Base-by-base conservation (phyloP, 345 rosid species). In the Atalantia buxifolia region DNA sequence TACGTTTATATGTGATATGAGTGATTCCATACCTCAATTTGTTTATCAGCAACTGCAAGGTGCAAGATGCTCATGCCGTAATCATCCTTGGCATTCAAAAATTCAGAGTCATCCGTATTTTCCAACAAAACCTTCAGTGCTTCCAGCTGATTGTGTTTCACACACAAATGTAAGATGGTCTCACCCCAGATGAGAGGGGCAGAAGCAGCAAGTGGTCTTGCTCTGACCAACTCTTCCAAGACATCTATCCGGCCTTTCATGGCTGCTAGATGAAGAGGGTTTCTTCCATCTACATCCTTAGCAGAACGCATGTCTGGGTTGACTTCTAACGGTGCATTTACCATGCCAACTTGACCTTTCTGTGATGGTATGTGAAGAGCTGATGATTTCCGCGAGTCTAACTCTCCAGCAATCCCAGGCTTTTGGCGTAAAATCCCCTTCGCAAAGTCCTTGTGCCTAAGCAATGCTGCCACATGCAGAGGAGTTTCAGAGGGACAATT, bases 11-110 rank as follows among this genome's bases (percentile, higher is more conserved):
- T 56, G 12, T n/a, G 38, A 7, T 59, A 27, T 59, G 30, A 59
- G 25, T 59, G 9, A 59, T 5, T n/a, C 28, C 19, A 28, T 71
- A 85, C 87, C 85, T 85, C 83, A 50, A 80, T 19, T 9, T 80
- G 80, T 71, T 55, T 71, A 21, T 55, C 35, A 59, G 63, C 68
- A 40, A 71, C 82, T 31, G 85, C 81, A 3, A 77, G n/a, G 59
- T 85, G 85, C 75, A 85, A 36, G 38, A 36, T 36, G 7, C 7
- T 36, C 38, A 7, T 36, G 38, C 38, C 38, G 6, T 36, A 36
- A 36, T 36, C 38, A 36, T 36, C 38, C 38, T 36, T 36, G 9
- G 38, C 38, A 36, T 36, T 36, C 38, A 7, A 36, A 36, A 36
- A 6, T 36, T 36, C 38, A 6, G 38, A 36, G 9, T 36, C 38